These are phyloP conservation scores for Aspergillus proliferans DNA, from an alignment of 2,329 filamentous ascomycete genomes.

Conservation along the genomic window DNA sequence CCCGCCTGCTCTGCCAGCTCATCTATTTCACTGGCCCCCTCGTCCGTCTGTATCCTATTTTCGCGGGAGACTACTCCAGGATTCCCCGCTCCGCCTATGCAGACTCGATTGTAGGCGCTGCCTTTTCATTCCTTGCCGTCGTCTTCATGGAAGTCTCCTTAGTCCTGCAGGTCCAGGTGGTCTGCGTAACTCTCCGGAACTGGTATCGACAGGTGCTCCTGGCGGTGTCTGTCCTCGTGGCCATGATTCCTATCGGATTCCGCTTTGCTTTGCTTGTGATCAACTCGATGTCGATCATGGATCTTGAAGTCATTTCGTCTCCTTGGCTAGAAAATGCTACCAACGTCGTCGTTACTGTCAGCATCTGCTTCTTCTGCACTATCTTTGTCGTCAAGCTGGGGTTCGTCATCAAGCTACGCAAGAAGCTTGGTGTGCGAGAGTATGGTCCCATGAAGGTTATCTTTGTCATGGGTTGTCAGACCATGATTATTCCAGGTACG, in stretches of 20 bases:
- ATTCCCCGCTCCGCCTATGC: slow-evolving; percentile 43
- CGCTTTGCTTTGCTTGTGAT: slow-evolving; percentile 49
- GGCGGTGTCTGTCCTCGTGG: slow-evolving; percentile 43
- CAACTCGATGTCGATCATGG: slow-evolving; percentile 40
- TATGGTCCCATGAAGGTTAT: slow-evolving; percentile 62
- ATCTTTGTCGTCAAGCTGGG: slow-evolving; percentile 58
- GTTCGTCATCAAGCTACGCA: slow-evolving; percentile 51
- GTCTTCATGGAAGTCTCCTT: slow-evolving; percentile 54
- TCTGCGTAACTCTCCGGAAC: slow-evolving; percentile 48
- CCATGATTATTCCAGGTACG: slow-evolving; percentile 57
- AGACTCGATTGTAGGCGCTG: slow-evolving; percentile 43
- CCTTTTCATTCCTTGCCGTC: slow-evolving; percentile 50
- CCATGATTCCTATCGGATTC: slow-evolving; percentile 47
- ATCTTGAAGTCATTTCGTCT: slow-evolving; percentile 21
- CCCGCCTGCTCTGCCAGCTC: slow-evolving; percentile 42
- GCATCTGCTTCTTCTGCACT: slow-evolving; percentile 57
- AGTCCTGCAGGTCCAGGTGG: slow-evolving; percentile 57
- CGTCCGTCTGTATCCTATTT: slow-evolving; percentile 55
- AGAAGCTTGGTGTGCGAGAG: slow-evolving; percentile 51
- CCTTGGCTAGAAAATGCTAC: slow-evolving; percentile 39
- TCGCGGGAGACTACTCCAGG: slow-evolving; percentile 49
- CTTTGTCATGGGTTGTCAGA: slow-evolving; percentile 63
- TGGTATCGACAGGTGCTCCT: slow-evolving; percentile 43
- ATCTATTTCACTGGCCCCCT: slow-evolving; percentile 58
- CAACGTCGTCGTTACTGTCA: slow-evolving; percentile 49